Conservation (phyloP, 305 asterid species). For the Fraxinus sp. region DNA sequence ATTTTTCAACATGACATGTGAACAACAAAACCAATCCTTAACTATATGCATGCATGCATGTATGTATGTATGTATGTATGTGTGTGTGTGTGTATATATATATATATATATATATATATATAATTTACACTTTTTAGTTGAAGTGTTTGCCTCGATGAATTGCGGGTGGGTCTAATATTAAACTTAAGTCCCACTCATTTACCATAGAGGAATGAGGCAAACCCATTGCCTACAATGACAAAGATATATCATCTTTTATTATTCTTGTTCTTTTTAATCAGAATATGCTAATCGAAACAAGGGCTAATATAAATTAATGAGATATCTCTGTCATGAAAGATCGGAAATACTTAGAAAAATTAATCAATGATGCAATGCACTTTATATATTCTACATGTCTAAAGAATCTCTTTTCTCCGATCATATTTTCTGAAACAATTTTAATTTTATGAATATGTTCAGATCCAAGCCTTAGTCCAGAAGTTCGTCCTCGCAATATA, state of each 20-base stretch:
- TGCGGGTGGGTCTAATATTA: conserved; percentile 29
- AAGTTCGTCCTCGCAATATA: not conserved
- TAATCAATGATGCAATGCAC: too few species aligned
- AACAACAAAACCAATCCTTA: too few species aligned
- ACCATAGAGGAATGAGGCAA: conserved; percentile 32
- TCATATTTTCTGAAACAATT: not conserved
- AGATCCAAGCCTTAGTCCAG: not conserved
- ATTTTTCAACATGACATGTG: not conserved
- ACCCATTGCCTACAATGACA: conserved; percentile 45
- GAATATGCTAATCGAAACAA: not conserved
- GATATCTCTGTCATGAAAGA: too few species aligned
- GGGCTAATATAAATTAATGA: not conserved
- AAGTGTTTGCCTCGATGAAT: conserved; percentile 43
- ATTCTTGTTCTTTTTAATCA: not conserved
- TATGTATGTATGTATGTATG: too few species aligned
- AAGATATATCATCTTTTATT: conserved; percentile 44
- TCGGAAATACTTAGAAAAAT: not conserved
- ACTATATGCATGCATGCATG: too few species aligned
- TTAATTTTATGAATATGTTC: not conserved
- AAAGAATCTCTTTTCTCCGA: not conserved
- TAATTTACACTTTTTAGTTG: conserved; percentile 34
- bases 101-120: too few species aligned
- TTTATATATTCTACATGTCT: too few species aligned
- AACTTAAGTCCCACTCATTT: conserved; percentile 50
- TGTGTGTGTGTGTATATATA: too few species aligned